phyloP scores from a whole-genome alignment of 768 basidiomycete species.

The Tulasnella sp. region DNA sequence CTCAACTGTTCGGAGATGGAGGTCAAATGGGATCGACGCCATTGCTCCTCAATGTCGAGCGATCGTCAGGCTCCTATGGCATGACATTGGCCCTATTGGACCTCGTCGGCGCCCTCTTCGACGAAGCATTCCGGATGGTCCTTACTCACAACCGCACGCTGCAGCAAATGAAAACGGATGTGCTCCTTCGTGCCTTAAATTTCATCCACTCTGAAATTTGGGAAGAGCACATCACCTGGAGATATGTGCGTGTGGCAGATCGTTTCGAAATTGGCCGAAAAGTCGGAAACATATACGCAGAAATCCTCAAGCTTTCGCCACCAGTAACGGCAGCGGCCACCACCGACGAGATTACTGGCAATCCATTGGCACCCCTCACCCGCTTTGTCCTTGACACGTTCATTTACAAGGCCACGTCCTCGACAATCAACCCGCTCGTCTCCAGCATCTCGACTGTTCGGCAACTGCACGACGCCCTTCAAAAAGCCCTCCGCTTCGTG shows the following conservation, averaged over 20 bases:
- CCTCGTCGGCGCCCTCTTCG: slow-evolving; percentile 66
- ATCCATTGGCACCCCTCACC: slow-evolving; percentile 19
- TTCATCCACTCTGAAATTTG: slow-evolving; percentile 85
- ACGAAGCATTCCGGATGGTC: slow-evolving; percentile 56
- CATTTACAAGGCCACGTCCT: slow-evolving; percentile 64
- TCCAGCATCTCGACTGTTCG: slow-evolving; percentile 57
- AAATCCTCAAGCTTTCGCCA: slow-evolving; percentile 41
- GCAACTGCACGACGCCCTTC: slow-evolving; percentile 51
- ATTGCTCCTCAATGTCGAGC: slow-evolving; percentile 59
- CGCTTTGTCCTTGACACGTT: slow-evolving; percentile 55
- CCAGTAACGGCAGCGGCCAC: slow-evolving; percentile 16
- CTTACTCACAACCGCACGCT: slow-evolving; percentile 47
- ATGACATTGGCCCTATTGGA: slow-evolving; percentile 74
- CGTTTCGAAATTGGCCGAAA: slow-evolving; percentile 73
- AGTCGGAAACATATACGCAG: slow-evolving; percentile 57
- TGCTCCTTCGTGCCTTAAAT: slow-evolving; percentile 63
- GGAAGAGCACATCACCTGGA: slow-evolving; percentile 80
- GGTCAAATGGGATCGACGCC: slow-evolving; percentile 49
- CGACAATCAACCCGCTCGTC: slow-evolving; percentile 74
- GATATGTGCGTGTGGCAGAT: slow-evolving; percentile 71
- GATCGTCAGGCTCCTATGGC: slow-evolving; percentile 65
- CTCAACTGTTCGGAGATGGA: slow-evolving; percentile 60
- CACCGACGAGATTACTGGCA: neutral
- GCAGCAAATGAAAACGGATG: slow-evolving; percentile 73
- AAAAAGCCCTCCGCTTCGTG: slow-evolving; percentile 53